Conservation (phyloP, 352 stramenopile species). For the Aphanomyces stellatus region DNA sequence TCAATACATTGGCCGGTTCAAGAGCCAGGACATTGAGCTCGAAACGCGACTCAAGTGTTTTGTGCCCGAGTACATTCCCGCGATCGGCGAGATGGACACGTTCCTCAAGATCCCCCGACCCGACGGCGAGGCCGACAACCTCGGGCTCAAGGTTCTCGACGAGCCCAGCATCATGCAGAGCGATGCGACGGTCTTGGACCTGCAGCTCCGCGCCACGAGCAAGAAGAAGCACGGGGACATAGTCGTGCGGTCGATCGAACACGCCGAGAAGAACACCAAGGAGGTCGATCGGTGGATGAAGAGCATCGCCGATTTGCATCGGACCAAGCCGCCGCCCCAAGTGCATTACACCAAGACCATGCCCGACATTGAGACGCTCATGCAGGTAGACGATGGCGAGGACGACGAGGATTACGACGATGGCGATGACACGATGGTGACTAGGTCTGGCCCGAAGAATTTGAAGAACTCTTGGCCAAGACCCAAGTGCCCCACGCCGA, state of each 20-base stretch:
- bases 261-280: constrained; percentile 86
- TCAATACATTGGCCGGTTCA: constrained; percentile 92
- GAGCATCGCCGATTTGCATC: constrained; percentile 91
- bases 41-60: constrained; percentile 95
- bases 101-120: constrained; percentile 95
- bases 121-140: constrained; percentile 78
- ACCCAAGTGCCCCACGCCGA: constrained; percentile 62
- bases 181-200: constrained; percentile 91
- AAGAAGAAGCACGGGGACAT: constrained; percentile 93
- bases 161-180: constrained; percentile 89
- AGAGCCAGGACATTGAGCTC: constrained; percentile 92
- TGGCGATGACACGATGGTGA: too few species aligned
- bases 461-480: constrained; percentile 71
- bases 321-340: constrained; percentile 86
- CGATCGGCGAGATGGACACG: constrained; percentile 93
- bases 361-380: constrained; percentile 92
- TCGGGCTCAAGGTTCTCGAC: constrained; percentile 92
- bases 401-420: too few species aligned
- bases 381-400: too few species aligned
- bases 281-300: constrained; percentile 95
- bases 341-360: constrained; percentile 92
- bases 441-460: constrained; percentile 70
- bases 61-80: constrained; percentile 94
- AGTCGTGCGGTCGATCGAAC: constrained; percentile 90
- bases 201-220: constrained; percentile 89